These are phyloP conservation scores for Verbascum thapsus DNA, from an alignment of 257 asterid genomes.

Conservation along the genomic window DNA sequence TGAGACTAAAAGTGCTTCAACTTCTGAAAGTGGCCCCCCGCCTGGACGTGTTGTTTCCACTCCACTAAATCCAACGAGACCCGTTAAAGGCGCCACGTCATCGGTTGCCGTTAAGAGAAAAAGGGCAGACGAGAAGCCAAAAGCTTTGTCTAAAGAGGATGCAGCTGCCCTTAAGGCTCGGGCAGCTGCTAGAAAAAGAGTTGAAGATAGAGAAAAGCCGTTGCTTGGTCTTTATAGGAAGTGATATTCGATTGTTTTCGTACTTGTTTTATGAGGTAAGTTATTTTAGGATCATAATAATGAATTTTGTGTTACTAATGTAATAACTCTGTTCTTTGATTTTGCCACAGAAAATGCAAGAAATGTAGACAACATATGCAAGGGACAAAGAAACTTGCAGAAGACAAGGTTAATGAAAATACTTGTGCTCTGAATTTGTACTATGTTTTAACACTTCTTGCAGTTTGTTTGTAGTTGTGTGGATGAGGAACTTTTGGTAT, in stretches of 20 bases:
- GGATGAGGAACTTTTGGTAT: slow-evolving; percentile 26
- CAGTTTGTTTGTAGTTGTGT: slow-evolving; percentile 29
- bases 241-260: slow-evolving; percentile 29
- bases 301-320: too few species aligned
- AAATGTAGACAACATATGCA: neutral
- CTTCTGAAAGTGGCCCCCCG: slow-evolving; percentile 61
- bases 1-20: slow-evolving; percentile 47
- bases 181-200: slow-evolving; percentile 93
- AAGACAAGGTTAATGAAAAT: slow-evolving; percentile 23
- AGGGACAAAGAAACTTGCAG: neutral
- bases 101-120: slow-evolving; percentile 74
- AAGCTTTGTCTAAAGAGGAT: slow-evolving; percentile 75
- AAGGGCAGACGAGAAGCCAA: slow-evolving; percentile 71
- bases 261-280: slow-evolving; percentile 39
- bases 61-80: slow-evolving; percentile 69
- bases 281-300: neutral
- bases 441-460: slow-evolving; percentile 19
- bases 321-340: neutral
- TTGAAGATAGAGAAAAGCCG: slow-evolving; percentile 84
- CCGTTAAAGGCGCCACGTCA: slow-evolving; percentile 71
- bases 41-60: slow-evolving; percentile 76
- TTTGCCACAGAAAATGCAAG: slow-evolving; percentile 17
- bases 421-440: slow-evolving; percentile 7
- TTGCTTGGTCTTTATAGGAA: slow-evolving; percentile 54
- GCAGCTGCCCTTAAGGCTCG: slow-evolving; percentile 86